Percentiles rank a stretch among this genome's conserved stretches.
Evolutionary conservation across 768 basidiomycete genomes (phyloP).

Genomic region (Amylocystis lapponica): DNA sequence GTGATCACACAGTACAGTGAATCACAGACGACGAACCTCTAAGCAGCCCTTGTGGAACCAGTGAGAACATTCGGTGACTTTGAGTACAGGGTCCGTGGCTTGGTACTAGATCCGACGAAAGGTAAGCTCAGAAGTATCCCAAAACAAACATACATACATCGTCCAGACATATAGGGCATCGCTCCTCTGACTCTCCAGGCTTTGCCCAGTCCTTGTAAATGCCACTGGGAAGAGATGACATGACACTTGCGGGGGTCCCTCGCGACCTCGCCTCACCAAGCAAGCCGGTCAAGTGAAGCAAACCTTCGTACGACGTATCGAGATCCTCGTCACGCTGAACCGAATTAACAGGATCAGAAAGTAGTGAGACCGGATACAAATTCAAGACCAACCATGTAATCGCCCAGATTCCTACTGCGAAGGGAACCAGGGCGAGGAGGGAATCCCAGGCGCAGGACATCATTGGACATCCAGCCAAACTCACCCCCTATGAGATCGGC

Average conservation of each 20-base stretch:
- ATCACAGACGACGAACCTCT: conserved; percentile 40
- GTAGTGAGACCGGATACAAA: conserved; percentile 5
- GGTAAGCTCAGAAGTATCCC: conserved; percentile 6
- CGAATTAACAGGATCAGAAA: conserved; percentile 6
- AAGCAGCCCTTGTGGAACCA: conserved; percentile 79
- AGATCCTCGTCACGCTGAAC: conserved; percentile 72
- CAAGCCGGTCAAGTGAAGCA: conserved; percentile 50
- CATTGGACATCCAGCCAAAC: conserved; percentile 8
- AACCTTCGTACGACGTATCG: conserved; percentile 67
- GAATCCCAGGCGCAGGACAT: too few relatives aligned
- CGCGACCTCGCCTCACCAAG: conserved; percentile 68
- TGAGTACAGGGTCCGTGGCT: conserved; percentile 55
- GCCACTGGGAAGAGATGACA: conserved; percentile 54
- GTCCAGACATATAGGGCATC: conserved; percentile 82
- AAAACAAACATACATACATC: conserved; percentile 47
- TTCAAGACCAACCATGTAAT: conserved; percentile 44
- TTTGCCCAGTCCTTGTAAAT: conserved; percentile 66
- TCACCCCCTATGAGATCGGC: background rate
- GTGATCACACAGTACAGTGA: background rate
- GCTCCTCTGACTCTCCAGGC: conserved; percentile 52
- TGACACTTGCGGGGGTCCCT: conserved; percentile 54
- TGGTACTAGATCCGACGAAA: conserved; percentile 48
- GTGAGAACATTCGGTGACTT: conserved; percentile 65
- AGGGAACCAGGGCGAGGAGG: background rate
- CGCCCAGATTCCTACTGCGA: conserved; percentile 26